A percentile compares a stretch with the other conserved stretches of the same genome.
phyloP scores from a whole-genome alignment of 1,284 basidiomycete genomes.

The Rhizopogon hawkerae region DNA sequence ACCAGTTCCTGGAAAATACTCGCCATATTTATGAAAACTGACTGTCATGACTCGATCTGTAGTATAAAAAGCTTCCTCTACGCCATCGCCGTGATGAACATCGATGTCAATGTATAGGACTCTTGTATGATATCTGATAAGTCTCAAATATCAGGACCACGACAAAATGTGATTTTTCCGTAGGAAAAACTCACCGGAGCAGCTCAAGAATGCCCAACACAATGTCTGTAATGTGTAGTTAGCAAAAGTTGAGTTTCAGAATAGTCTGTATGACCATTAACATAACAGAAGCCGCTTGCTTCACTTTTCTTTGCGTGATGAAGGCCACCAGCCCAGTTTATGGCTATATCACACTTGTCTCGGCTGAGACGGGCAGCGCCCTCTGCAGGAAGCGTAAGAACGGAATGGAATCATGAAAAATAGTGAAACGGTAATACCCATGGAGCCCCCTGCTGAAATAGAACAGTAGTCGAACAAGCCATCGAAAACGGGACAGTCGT shows the following conservation, averaged over 20 bases:
- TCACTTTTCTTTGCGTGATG: slow-evolving; percentile 99
- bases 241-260: neutral
- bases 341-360: slow-evolving; percentile 97
- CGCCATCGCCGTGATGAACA: slow-evolving; percentile 98
- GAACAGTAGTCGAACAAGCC: slow-evolving; percentile 98
- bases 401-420: neutral
- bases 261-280: slow-evolving; percentile 63
- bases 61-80: slow-evolving; percentile 99
- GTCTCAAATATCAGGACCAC: neutral
- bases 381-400: slow-evolving; percentile 45
- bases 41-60: slow-evolving; percentile 99
- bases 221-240: slow-evolving; percentile 57
- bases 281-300: slow-evolving; percentile 97
- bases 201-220: slow-evolving; percentile 96
- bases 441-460: slow-evolving; percentile 96
- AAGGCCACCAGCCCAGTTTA: slow-evolving; percentile 97
- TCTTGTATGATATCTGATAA: slow-evolving; percentile 76
- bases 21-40: slow-evolving; percentile 98
- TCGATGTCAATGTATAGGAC: slow-evolving; percentile 99
- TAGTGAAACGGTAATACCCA: slow-evolving; percentile 57
- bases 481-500: slow-evolving; percentile 98
- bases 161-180: neutral
- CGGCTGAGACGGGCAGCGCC: slow-evolving; percentile 91
- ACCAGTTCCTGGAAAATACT: slow-evolving; percentile 98
- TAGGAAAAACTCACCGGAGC: slow-evolving; percentile 47